A percentile compares a stretch with the other conserved stretches of the same genome.
Evolutionary conservation across 495 filamentous ascomycete species (phyloP).

Genomic region (Astrothelium macrocarpum): DNA sequence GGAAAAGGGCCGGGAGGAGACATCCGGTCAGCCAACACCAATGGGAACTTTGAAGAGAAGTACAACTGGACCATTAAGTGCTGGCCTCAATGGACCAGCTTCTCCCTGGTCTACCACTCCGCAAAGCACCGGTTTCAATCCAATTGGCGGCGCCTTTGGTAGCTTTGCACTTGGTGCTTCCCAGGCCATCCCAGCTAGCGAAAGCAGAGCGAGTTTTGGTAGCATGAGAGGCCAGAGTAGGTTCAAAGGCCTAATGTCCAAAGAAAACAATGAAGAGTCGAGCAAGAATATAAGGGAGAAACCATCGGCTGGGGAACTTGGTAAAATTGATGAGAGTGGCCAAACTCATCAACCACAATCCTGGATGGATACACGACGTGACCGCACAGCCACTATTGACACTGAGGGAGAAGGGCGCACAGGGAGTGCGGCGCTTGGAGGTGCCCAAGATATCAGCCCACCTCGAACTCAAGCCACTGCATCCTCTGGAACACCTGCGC

Average conservation of each 20-base stretch:
- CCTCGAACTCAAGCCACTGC: conserved; percentile 32
- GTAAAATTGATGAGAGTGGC: conserved; percentile 45
- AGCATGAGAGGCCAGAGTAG: conserved; percentile 67
- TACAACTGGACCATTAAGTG: conserved; percentile 52
- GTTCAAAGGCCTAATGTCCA: conserved; percentile 72
- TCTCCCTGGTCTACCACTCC: conserved; percentile 64
- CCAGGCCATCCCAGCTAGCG: conserved; percentile 43
- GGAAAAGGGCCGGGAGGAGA: conserved; percentile 31
- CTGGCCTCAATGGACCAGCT: conserved; percentile 40
- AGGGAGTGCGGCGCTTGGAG: conserved; percentile 73
- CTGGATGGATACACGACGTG: conserved; percentile 45
- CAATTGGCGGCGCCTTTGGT: conserved; percentile 78
- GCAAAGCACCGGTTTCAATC: conserved; percentile 49
- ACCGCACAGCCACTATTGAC: conserved; percentile 53
- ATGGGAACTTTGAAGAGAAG: conserved; percentile 60
- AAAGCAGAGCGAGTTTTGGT: conserved; percentile 61
- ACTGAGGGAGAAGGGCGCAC: conserved; percentile 62
- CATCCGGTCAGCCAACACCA: conserved; percentile 41
- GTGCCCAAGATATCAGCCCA: conserved; percentile 63
- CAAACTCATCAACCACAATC: conserved; percentile 38
- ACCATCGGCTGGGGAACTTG: conserved; percentile 42
- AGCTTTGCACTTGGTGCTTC: conserved; percentile 58
- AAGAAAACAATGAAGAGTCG: conserved; percentile 60
- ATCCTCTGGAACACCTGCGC: conserved; percentile 43
- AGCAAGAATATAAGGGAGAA: conserved; percentile 44